A percentile compares a stretch with the other conserved stretches of the same genome.
Conservation (phyloP, 257 asterid genomes). For the Penstemon newberryi region DNA sequence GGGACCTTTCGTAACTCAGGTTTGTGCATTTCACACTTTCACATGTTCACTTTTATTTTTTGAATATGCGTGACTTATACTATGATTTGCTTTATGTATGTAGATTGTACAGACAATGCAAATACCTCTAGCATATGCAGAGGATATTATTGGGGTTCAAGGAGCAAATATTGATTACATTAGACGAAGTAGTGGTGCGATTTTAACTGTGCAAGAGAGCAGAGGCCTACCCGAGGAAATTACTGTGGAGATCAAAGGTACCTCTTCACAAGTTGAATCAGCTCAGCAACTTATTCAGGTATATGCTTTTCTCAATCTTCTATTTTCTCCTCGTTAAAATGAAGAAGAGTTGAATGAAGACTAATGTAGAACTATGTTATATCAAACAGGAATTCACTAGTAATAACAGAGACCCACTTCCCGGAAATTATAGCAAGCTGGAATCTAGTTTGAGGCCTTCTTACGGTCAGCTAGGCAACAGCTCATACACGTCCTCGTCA, state of each 20-base stretch:
- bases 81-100: conserved; percentile 32
- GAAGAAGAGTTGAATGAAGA: not conserved
- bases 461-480: conserved; percentile 52
- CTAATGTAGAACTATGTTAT: not conserved
- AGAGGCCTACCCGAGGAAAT: conserved; percentile 70
- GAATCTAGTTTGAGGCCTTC: conserved; percentile 59
- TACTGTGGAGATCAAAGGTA: conserved; percentile 84
- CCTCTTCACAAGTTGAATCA: conserved; percentile 73
- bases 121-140: conserved; percentile 80
- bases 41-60: conserved; percentile 5
- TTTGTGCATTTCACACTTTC: conserved; percentile 29
- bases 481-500: conserved; percentile 57
- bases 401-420: conserved; percentile 52
- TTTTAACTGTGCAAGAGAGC: conserved; percentile 77
- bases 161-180: conserved; percentile 78
- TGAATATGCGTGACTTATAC: not conserved
- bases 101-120: conserved; percentile 85
- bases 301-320: conserved; percentile 12
- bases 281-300: conserved; percentile 92
- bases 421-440: conserved; percentile 39
- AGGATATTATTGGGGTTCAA: conserved; percentile 79
- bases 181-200: conserved; percentile 76
- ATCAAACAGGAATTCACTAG: conserved; percentile 63
- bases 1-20: conserved; percentile 84
- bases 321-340: not conserved